Conservation (phyloP, 352 stramenopile species). For the Stramenopiles sp. region DNA sequence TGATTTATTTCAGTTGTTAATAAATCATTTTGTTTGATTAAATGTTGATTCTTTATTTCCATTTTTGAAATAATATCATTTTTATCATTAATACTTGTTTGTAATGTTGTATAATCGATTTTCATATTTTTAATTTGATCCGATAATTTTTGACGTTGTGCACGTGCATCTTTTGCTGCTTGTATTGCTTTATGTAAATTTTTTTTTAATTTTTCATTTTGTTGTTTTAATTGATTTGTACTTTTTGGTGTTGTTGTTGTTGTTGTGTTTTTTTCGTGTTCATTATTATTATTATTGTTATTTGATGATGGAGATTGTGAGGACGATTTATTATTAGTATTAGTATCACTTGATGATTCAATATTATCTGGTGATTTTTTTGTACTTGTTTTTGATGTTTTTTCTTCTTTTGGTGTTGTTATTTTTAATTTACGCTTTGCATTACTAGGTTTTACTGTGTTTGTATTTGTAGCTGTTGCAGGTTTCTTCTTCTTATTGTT, state of each 20-base stretch:
- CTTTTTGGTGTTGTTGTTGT: neutral
- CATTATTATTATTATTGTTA: neutral
- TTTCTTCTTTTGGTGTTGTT: neutral
- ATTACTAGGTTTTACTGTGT: too few relatives aligned
- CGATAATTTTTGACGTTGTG: neutral
- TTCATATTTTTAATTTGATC: neutral
- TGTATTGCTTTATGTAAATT: neutral
- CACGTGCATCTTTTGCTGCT: neutral
- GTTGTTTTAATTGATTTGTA: neutral
- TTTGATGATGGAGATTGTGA: too few relatives aligned
- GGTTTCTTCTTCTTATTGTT: too few relatives aligned
- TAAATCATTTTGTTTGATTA: too few relatives aligned
- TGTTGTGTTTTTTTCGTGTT: neutral
- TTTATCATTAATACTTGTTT: neutral
- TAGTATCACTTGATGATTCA: too few relatives aligned
- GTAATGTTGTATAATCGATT: neutral
- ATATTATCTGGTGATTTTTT: too few relatives aligned
- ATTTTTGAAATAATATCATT: too few relatives aligned
- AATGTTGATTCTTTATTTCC: too few relatives aligned
- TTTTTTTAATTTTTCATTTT: neutral
- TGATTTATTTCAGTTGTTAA: too few relatives aligned
- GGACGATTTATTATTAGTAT: too few relatives aligned
- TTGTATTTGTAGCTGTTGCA: too few relatives aligned
- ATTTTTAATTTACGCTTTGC: neutral
- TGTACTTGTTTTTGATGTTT: neutral